Percentiles rank a stretch among this genome's conserved stretches.
Conservation (phyloP, 306 rosid genomes). For the Mimosa bimucronata region DNA sequence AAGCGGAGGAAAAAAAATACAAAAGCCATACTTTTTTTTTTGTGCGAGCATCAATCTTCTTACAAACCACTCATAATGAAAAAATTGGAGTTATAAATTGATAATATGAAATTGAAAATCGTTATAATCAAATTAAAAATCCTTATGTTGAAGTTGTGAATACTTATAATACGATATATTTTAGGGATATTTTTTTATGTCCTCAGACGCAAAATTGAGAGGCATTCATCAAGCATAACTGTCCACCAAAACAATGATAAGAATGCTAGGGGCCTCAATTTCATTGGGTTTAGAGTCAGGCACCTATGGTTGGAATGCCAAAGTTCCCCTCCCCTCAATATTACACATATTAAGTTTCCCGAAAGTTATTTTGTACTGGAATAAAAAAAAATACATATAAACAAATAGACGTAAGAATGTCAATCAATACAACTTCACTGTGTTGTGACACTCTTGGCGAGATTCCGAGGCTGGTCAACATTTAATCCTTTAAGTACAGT, state of each 20-base stretch:
- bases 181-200: too few species aligned
- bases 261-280: background rate
- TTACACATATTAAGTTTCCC: background rate
- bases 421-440: slow-evolving; percentile 39
- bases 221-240: background rate
- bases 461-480: slow-evolving; percentile 98
- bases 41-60: too few species aligned
- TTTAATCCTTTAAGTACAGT: slow-evolving; percentile 92
- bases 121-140: too few species aligned
- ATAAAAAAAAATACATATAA: background rate
- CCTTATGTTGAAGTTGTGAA: too few species aligned
- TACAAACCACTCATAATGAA: too few species aligned
- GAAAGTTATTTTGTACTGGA: background rate
- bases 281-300: slow-evolving; percentile 22
- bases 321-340: background rate
- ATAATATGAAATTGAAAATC: too few species aligned
- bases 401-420: background rate
- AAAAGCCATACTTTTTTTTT: too few species aligned
- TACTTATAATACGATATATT: too few species aligned
- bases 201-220: too few species aligned
- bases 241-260: background rate
- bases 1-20: too few species aligned
- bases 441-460: slow-evolving; percentile 97
- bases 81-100: too few species aligned
- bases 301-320: too few species aligned